Evolutionary conservation across 495 filamentous ascomycete genomes (phyloP).

Genomic region (Tetracladium marchalianum): DNA sequence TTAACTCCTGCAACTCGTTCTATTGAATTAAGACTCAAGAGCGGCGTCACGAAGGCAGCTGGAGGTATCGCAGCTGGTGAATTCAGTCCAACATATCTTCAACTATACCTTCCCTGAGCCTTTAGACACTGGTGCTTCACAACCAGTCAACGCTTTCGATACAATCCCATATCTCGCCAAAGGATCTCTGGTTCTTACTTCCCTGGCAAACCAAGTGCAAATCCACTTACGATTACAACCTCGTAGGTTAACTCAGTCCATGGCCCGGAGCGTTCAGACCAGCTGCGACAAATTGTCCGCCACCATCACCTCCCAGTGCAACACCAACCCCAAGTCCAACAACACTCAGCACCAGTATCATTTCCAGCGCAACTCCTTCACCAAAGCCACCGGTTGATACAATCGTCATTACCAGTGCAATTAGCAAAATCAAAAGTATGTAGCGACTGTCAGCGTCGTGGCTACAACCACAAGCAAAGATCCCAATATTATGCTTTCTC

Average conservation of each 20-base stretch:
- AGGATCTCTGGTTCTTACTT: neutral
- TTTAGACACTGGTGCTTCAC: neutral
- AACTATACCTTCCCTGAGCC: neutral
- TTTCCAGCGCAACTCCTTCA: neutral
- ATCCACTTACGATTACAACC: constrained; percentile 11
- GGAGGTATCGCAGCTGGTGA: neutral
- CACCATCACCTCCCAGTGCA: neutral
- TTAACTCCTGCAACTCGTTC: neutral
- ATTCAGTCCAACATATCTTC: neutral
- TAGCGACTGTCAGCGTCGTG: neutral
- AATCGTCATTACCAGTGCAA: neutral
- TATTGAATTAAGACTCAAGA: neutral
- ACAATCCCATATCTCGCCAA: neutral
- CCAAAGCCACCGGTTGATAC: constrained; percentile 3
- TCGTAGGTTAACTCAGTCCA: neutral
- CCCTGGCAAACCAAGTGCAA: constrained; percentile 4
- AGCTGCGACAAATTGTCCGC: neutral
- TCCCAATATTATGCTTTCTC: neutral
- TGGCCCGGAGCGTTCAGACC: neutral
- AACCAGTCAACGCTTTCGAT: neutral
- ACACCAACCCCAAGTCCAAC: neutral
- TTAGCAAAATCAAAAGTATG: neutral
- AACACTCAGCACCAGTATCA: constrained; percentile 1
- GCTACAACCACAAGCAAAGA: neutral
- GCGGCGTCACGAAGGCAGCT: neutral